Conservation (phyloP, 306 rosid genomes). For the Corylus americana region DNA sequence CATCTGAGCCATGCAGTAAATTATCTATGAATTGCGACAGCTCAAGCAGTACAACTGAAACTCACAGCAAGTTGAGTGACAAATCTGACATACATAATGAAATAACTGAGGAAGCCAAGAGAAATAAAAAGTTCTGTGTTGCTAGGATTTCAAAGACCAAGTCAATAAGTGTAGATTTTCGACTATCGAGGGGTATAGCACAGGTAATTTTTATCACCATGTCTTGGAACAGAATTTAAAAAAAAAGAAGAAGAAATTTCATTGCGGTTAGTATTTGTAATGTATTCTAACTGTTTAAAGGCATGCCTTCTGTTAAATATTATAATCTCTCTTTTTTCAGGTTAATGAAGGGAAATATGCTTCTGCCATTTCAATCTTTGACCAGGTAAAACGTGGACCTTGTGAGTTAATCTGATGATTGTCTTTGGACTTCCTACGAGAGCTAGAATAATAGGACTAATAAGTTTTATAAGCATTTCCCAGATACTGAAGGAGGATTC, state of each 20-base stretch:
- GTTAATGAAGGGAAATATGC: constrained; percentile 96
- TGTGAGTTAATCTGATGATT: constrained; percentile 22
- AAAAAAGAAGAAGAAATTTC: background rate
- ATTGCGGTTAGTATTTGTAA: constrained; percentile 18
- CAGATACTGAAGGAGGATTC: constrained; percentile 95
- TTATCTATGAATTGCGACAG: constrained; percentile 49
- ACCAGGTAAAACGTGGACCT: constrained; percentile 58
- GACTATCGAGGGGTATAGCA: constrained; percentile 94
- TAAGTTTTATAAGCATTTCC: constrained; percentile 7
- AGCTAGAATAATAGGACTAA: background rate
- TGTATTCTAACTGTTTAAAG: constrained; percentile 12
- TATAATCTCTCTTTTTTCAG: constrained; percentile 41
- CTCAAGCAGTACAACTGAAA: constrained; percentile 49
- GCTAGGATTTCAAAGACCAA: constrained; percentile 74
- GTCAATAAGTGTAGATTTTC: constrained; percentile 89
- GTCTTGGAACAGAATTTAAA: background rate
- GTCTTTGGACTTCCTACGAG: constrained; percentile 13
- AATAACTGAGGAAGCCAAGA: constrained; percentile 59
- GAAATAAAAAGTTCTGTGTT: constrained; percentile 71
- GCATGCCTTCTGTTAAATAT: constrained; percentile 15
- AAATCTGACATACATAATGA: constrained; percentile 42
- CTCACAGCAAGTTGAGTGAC: constrained; percentile 42
- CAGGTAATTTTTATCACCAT: constrained; percentile 57
- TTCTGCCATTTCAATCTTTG: constrained; percentile 83
- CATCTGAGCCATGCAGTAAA: constrained; percentile 56